phyloP scores from a whole-genome alignment of 129 eudicot species.

The Scalesia atractyloides region DNA sequence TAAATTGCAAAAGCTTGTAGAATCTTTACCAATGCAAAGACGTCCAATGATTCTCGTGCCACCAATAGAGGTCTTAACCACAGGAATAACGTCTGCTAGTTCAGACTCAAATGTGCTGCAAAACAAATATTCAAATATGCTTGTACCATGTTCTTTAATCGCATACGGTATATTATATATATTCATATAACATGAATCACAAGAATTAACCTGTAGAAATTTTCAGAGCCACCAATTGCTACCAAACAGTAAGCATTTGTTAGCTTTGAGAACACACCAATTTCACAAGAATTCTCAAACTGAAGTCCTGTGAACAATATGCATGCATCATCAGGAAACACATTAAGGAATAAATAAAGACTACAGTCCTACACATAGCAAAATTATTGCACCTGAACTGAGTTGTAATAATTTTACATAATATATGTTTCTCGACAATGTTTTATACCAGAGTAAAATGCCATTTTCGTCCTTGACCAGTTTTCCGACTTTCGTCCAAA shows the following conservation, averaged over 20 bases:
- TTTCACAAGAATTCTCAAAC: slow-evolving; percentile 83
- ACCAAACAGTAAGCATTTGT: slow-evolving; percentile 95
- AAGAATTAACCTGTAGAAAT: slow-evolving; percentile 71
- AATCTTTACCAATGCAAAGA: slow-evolving; percentile 69
- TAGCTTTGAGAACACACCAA: slow-evolving; percentile 90
- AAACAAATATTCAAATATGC: neutral
- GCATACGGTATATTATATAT: neutral
- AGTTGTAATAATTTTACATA: neutral
- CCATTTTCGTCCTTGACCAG: no score
- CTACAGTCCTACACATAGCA: neutral
- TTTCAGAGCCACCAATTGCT: slow-evolving; percentile 93
- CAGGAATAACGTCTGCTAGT: slow-evolving; percentile 80
- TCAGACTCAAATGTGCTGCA: slow-evolving; percentile 86
- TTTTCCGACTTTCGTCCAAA: no score
- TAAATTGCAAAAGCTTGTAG: slow-evolving; percentile 1
- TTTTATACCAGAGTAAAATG: neutral
- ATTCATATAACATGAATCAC: neutral
- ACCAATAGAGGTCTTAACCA: slow-evolving; percentile 91
- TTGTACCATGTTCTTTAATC: slow-evolving; percentile 5
- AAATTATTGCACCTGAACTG: neutral
- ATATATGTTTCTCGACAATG: neutral
- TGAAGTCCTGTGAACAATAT: slow-evolving; percentile 62
- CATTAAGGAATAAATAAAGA: neutral
- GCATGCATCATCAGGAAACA: neutral
- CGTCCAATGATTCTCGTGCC: slow-evolving; percentile 90